These are phyloP conservation scores for Penicillium samsonianum DNA, from an alignment of 495 filamentous ascomycete genomes.

Conservation along the genomic window DNA sequence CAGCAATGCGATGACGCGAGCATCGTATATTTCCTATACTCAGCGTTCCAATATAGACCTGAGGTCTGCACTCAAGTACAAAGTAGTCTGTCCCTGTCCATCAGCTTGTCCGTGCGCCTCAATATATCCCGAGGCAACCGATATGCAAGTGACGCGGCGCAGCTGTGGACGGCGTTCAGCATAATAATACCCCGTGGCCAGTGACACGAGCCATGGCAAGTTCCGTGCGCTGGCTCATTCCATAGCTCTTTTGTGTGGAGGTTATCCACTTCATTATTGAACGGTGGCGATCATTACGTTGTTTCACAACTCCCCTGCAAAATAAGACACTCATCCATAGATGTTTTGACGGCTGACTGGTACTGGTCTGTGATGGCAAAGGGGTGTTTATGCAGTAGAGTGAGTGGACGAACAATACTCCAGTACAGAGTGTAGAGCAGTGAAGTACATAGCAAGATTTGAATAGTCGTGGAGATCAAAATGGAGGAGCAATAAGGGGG, in stretches of 20 bases:
- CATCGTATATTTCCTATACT: background rate
- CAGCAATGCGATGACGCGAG: background rate
- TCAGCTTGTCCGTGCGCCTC: background rate
- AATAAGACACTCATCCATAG: background rate
- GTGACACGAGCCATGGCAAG: background rate
- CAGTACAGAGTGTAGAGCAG: background rate
- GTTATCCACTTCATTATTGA: constrained; percentile 10
- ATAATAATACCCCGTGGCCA: background rate
- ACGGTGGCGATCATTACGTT: constrained; percentile 2
- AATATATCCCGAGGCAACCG: background rate
- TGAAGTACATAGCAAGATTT: background rate
- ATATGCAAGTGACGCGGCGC: background rate
- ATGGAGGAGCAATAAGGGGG: constrained; percentile 6
- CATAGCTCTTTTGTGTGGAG: background rate
- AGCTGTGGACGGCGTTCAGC: background rate
- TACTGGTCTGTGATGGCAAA: background rate
- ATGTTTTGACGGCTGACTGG: background rate
- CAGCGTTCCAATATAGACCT: background rate
- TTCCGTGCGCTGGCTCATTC: background rate
- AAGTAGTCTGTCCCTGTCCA: background rate
- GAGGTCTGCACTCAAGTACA: background rate
- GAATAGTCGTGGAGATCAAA: background rate
- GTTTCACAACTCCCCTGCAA: background rate
- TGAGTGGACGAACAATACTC: no score
- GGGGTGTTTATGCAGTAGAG: no score